Conservation (phyloP, 176 grass and related monocot genomes). For the Urochloa ruziziensis region DNA sequence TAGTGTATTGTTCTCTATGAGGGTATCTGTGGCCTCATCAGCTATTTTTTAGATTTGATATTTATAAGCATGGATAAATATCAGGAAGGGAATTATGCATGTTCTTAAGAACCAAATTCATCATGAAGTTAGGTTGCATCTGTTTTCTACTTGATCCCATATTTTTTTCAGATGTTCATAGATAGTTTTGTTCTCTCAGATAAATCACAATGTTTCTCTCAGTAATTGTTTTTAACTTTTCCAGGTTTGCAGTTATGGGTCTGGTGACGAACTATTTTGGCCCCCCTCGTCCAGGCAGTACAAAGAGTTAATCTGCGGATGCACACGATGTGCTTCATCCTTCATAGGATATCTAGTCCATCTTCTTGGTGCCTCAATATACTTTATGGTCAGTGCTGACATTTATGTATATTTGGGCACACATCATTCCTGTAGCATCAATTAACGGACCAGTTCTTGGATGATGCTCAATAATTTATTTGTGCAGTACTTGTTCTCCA, state of each 20-base stretch:
- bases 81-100: not conserved
- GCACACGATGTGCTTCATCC: not conserved
- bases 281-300: conserved; percentile 53
- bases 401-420: conserved; percentile 2
- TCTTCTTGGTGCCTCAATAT: not conserved
- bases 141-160: not conserved
- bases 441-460: not conserved
- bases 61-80: not conserved
- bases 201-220: not conserved
- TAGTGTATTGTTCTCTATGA: not conserved
- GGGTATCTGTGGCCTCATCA: not conserved
- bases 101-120: not conserved
- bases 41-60: not conserved
- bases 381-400: not conserved
- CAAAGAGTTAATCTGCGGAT: conserved; percentile 42
- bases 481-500: not conserved
- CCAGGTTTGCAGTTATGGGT: conserved; percentile 94
- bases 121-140: not conserved
- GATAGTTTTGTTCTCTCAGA: not conserved
- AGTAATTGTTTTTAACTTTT: conserved; percentile 11
- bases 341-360: not conserved
- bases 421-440: not conserved
- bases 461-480: conserved; percentile 23
- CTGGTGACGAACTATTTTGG: conserved; percentile 93
- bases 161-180: conserved; percentile 8